These are phyloP conservation scores for Exophiala phaeomuriformis DNA, from an alignment of 2,329 filamentous ascomycete species.

Conservation along the genomic window DNA sequence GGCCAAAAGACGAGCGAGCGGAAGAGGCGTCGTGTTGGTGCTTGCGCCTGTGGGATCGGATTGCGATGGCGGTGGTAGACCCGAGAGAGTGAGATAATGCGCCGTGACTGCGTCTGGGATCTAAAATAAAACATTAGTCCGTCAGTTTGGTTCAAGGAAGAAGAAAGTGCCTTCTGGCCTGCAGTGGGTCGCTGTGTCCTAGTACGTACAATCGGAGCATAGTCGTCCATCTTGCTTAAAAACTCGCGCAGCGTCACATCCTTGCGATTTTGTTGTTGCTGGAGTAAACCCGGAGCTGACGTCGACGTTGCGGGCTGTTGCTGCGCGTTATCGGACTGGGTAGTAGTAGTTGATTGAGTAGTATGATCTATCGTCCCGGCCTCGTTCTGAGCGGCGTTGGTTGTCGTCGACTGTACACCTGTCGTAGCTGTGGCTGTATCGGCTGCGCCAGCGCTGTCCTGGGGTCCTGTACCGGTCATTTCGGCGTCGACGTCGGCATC, in stretches of 20 bases:
- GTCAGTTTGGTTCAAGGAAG: background rate
- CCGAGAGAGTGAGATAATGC: slow-evolving; percentile 95
- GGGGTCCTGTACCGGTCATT: slow-evolving; percentile 21
- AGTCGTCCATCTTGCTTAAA: slow-evolving; percentile 93
- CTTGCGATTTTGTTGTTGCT: slow-evolving; percentile 68
- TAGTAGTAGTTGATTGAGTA: slow-evolving; percentile 3
- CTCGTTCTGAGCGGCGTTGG: slow-evolving; percentile 17
- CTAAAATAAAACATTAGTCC: slow-evolving; percentile 39
- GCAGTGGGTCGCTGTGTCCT: too few species aligned
- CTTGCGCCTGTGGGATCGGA: slow-evolving; percentile 66
- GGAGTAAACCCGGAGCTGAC: slow-evolving; percentile 28
- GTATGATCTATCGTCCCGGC: slow-evolving; percentile 16
- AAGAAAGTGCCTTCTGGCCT: too few species aligned
- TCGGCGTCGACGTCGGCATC: slow-evolving; percentile 30
- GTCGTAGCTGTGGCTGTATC: background rate
- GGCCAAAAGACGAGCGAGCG: slow-evolving; percentile 84
- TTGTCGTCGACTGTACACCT: too few species aligned
- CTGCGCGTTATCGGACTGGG: background rate
- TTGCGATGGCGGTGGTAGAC: slow-evolving; percentile 81
- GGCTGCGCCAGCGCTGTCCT: slow-evolving; percentile 24
- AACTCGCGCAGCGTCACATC: slow-evolving; percentile 91
- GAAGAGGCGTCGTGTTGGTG: slow-evolving; percentile 67
- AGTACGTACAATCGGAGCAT: slow-evolving; percentile 77
- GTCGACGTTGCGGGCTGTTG: slow-evolving; percentile 16
- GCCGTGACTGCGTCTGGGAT: slow-evolving; percentile 96